Base-by-base conservation (phyloP, 306 rosid genomes). In the Cicer yamashitae region DNA sequence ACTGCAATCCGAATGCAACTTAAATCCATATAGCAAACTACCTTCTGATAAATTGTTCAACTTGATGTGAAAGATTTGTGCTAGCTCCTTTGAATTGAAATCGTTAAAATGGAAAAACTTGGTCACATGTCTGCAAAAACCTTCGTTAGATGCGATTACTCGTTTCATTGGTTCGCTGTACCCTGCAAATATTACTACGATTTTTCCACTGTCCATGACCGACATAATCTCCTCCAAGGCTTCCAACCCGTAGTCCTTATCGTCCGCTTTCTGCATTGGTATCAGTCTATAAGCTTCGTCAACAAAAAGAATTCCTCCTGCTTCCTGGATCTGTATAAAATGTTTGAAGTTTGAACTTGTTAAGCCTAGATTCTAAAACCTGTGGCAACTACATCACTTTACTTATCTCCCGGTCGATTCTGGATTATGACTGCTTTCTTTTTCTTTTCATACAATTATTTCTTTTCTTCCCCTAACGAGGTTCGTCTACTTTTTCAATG, bases 201-300 rank as follows among this genome's bases (percentile, higher is more conserved):
- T 60, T 67, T 96, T 92, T 73, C 98, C 98, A 81, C 89, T 82
- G 85, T 96, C 99, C 99, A 96, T 96, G 70, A 96, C 92, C 63
- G 98, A 96, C 99, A 96, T 92, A 62, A 96, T 92, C 87, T 96
- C 99, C 88, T 96, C 99, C 71, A 96, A 74, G 63, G 99, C 98
- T 84, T 96, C 99, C 79, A 96, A 89, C 15, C 99, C 99, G 0
- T 89, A 96, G 87, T 96, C 99, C 82, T 92, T 90, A 70, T 94
- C 99, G 25, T 90, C 99, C 2, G 96, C 46, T 87, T 90, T 96
- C 81, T 96, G 99, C 98, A 88, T 87, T 3, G 99, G 99, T 82
- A 96, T 89, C 71, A 96, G 82, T 60, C 98, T 87, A 73, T 92
- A 90, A 40, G 99, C 99, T 84, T 96, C 99, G 38, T 96, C 99